A percentile compares a stretch with the other conserved stretches of the same genome.
Conservation (phyloP, 2,329 filamentous ascomycete genomes). For the Escovopsis sp. region DNA sequence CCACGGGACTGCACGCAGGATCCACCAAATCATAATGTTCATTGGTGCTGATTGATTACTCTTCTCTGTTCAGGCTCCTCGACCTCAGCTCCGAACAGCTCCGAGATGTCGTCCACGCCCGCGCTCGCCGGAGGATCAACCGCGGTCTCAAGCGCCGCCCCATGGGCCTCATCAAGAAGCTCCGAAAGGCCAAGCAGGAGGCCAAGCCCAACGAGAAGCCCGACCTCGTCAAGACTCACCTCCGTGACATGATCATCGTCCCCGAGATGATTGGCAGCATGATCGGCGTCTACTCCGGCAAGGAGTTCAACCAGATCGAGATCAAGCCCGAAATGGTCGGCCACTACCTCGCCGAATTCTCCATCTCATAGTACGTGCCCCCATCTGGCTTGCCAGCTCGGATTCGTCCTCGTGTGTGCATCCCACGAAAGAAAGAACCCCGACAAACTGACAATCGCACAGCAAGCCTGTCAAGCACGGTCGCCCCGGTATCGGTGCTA, state of each 20-base stretch:
- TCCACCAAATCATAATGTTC: neutral
- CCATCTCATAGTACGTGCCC: conserved; percentile 88
- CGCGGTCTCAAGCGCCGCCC: conserved; percentile 99
- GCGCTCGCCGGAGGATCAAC: conserved; percentile 98
- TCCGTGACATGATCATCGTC: conserved; percentile 99
- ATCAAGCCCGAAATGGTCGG: conserved; percentile 99
- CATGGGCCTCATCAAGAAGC: conserved; percentile 99
- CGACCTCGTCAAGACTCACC: conserved; percentile 97
- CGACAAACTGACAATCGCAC: conserved; percentile 31
- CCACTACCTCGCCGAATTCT: conserved; percentile 98
- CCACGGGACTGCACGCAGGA: too few species aligned
- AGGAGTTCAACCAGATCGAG: conserved; percentile 99
- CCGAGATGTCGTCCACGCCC: conserved; percentile 97
- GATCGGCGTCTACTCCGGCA: conserved; percentile 98
- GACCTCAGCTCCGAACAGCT: conserved; percentile 98
- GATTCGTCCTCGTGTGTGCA: neutral
- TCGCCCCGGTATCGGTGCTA: conserved; percentile 99
- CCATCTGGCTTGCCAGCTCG: neutral
- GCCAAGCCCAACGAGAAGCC: conserved; percentile 99
- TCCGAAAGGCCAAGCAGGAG: conserved; percentile 98
- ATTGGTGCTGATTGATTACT: conserved; percentile 6
- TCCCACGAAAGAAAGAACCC: neutral
- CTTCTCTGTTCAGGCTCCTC: conserved; percentile 58
- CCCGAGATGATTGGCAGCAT: conserved; percentile 99
- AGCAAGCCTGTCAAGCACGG: conserved; percentile 99